Base-by-base conservation (phyloP, 2,329 filamentous ascomycete genomes). In the Pseudogymnoascus sp. region DNA sequence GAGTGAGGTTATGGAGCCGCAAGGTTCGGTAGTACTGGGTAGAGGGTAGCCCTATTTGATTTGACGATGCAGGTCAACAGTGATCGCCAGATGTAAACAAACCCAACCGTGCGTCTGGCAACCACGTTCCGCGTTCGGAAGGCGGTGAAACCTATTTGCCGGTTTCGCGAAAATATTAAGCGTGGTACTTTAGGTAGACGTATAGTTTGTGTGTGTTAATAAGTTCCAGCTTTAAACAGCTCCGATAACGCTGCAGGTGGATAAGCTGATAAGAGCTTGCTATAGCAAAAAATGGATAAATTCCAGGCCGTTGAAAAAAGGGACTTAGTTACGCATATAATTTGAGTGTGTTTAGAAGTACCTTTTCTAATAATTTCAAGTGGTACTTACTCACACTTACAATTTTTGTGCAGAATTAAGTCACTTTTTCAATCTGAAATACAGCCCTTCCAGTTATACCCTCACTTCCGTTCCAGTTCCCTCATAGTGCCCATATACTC, bases 101-200 rank as follows among this genome's bases (percentile, higher is more conserved):
- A 56, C 28, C 50, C 50, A 56, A 56, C 50, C 50, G 50, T 56
- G 50, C 50, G 50, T 56, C 50, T 56, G 50, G 50, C 50, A 56
- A 56, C 50, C 50, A 34, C 28, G 50, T 34, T 34, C 50, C 28
- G 50, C 16, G 28, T 56, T 56, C 50, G 50, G 50, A 56, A 56
- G 28, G 50, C 50, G 50, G 50, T 56, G 50, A 56, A 21, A 56
- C 28, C 10, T 34, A 56, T 34, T 18, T 56, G 28, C 50, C 28
- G 50, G 28, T 56, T 10, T 56, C 10, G 28, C 50, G n/a, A 56
- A 56, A 56, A 34, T 56, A 56, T 36, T 31, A 56, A 34, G 50
- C 28, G 50, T 56, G 5, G 50, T 56, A 56, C 50, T 56, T 56
- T 1, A 5, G 11, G 14, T 56, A 12, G 3, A 34, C 8, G 12